Percentiles rank a stretch among this genome's conserved stretches.
phyloP scores from a whole-genome alignment of 352 stramenopile genomes.

The Phytophthora cryptogea region DNA sequence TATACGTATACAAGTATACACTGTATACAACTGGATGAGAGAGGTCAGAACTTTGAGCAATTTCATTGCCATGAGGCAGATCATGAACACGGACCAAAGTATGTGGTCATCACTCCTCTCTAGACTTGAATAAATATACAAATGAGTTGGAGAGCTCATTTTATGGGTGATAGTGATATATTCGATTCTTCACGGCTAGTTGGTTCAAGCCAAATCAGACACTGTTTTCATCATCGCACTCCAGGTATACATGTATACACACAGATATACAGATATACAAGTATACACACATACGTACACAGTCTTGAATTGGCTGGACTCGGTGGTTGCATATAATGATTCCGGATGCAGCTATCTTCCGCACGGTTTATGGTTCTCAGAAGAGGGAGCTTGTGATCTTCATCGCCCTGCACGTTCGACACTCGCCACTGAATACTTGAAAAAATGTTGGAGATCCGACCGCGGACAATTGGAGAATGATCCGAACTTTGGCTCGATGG shows the following conservation, averaged over 20 bases:
- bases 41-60: constrained; percentile 88
- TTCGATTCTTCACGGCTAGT: constrained; percentile 91
- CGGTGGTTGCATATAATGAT: constrained; percentile 89
- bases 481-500: not conserved
- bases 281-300: constrained; percentile 29
- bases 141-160: constrained; percentile 74
- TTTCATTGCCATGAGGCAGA: constrained; percentile 92
- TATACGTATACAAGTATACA: constrained; percentile 23
- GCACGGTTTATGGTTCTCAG: constrained; percentile 66
- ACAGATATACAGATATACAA: constrained; percentile 28
- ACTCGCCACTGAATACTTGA: constrained; percentile 8
- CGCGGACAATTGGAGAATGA: constrained; percentile 37
- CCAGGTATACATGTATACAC: constrained; percentile 13
- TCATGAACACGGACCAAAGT: constrained; percentile 94
- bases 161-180: constrained; percentile 94
- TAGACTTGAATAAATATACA: constrained; percentile 24
- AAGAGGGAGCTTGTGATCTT: constrained; percentile 91
- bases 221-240: constrained; percentile 87
- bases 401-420: constrained; percentile 51
- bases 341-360: constrained; percentile 90
- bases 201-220: constrained; percentile 90
- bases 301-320: constrained; percentile 48
- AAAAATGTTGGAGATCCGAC: not conserved
- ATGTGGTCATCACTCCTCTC: constrained; percentile 82
- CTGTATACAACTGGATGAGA: constrained; percentile 18